Evolutionary conservation across 2,329 filamentous ascomycete genomes (phyloP), one percentile per base, ranked within the genome.

Genomic region (Orbilia blumenaviensis): DNA sequence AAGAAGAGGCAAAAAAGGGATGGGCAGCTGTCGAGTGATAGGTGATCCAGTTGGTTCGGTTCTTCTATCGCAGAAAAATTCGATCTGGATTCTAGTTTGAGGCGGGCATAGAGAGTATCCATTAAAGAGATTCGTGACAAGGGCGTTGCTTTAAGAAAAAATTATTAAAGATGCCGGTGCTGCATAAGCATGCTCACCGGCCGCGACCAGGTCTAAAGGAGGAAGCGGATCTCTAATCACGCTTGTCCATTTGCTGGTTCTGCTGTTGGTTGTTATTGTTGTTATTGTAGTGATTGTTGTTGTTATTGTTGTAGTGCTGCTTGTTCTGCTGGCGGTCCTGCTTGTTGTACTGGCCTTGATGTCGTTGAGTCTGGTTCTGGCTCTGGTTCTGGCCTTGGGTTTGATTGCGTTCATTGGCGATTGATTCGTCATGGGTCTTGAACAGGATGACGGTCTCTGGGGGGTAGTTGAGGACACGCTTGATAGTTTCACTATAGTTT

Each of bases 361-460:
- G 50, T 66, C 71, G 71, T 34, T 67, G 71, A 38, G 14, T 32
- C 29, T 67, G 71, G 14, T 3, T 25, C 16, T 75, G 60, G 25
- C 21, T 48, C n/a, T 67, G 71, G n/a, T 64, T 74, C 23, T 60
- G 72, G 21, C 64, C 61, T 38, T 77, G 72, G 29, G 6, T 63
- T 27, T 71, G 66, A 10, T 71, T 77, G 21, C 72, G 58, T 27
- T 77, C 79, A 7, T 79, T 78, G 58, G 80, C 80, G 25, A 99
- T 97, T 83, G 93, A 97, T 78, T 94, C 92, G 81, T 97, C 94
- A 83, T 99, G 95, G 82, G 91, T 95, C 85, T 97, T 96, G 89
- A 94, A 99, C 80, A 95, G 90, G 75, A 99, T 91, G 81, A 91
- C 92, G 38, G 95, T 98, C 82, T 97, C 94, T 48, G 89, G 85